A percentile compares a stretch with the other conserved stretches of the same genome.
These are phyloP conservation scores for Macaranga tanarius DNA, from an alignment of 441 rosid species.

Conservation along the genomic window DNA sequence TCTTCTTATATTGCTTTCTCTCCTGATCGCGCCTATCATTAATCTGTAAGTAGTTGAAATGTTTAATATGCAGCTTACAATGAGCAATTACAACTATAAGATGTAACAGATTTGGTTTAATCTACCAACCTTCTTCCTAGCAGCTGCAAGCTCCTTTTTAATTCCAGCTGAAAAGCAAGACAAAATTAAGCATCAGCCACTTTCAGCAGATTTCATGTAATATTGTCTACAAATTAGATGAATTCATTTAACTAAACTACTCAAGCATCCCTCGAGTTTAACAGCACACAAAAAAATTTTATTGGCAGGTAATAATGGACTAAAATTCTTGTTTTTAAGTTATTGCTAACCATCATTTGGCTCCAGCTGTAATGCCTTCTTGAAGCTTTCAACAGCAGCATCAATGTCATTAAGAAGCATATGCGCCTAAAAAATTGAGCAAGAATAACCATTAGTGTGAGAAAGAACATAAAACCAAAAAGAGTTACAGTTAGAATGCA, in stretches of 20 bases:
- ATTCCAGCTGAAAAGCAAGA: constrained; percentile 62
- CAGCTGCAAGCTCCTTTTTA: constrained; percentile 74
- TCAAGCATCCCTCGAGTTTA: background rate
- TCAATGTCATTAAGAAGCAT: constrained; percentile 86
- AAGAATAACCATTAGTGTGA: background rate
- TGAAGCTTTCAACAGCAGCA: constrained; percentile 90
- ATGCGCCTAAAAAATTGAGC: constrained; percentile 53
- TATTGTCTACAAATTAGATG: background rate
- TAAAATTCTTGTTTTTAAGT: background rate
- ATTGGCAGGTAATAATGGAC: background rate
- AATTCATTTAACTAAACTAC: background rate
- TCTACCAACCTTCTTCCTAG: constrained; percentile 68
- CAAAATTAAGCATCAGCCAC: constrained; percentile 13
- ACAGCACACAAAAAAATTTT: background rate
- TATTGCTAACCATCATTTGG: constrained; percentile 74
- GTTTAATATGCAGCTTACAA: constrained; percentile 4
- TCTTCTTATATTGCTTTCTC: constrained; percentile 69
- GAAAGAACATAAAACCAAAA: background rate
- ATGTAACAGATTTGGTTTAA: constrained; percentile 9
- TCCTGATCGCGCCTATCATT: constrained; percentile 55
- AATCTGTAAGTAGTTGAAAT: constrained; percentile 42
- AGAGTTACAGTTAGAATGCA: background rate
- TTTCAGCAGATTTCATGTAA: constrained; percentile 2
- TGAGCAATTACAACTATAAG: background rate
- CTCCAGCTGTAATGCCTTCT: constrained; percentile 81